Evolutionary conservation across 163 green algal species (phyloP).

Genomic region (Coccomyxa subellipsoidea): DNA sequence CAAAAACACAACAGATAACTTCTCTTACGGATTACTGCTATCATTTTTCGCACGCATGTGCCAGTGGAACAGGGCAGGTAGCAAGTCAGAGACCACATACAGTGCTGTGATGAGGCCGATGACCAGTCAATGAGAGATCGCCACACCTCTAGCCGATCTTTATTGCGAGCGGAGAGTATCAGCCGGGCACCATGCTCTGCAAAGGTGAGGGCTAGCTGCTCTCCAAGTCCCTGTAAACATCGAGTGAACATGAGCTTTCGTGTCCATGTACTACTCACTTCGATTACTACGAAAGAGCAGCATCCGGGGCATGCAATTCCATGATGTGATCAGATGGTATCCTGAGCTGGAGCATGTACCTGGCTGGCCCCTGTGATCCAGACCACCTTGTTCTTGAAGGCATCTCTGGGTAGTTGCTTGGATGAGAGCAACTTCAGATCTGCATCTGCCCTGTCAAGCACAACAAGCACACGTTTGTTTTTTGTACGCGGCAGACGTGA

Average conservation of each 20-base stretch:
- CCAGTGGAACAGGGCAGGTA: too few relatives aligned
- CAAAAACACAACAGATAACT: not conserved
- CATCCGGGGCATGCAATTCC: too few relatives aligned
- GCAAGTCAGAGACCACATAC: too few relatives aligned
- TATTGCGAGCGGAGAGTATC: slow-evolving; percentile 70
- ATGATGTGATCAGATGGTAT: too few relatives aligned
- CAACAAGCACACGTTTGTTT: too few relatives aligned
- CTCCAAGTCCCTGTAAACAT: slow-evolving; percentile 55
- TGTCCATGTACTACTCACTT: too few relatives aligned
- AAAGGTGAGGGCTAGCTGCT: slow-evolving; percentile 57
- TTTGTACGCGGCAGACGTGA: too few relatives aligned
- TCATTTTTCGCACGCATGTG: too few relatives aligned
- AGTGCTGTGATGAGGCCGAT: not conserved
- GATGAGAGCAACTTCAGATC: slow-evolving; percentile 55
- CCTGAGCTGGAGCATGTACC: too few relatives aligned
- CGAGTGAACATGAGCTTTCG: not conserved
- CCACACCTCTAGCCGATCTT: slow-evolving; percentile 49
- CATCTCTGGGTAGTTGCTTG: slow-evolving; percentile 15
- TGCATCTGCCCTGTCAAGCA: slow-evolving; percentile 51
- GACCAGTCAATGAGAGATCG: not conserved
- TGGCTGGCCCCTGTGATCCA: slow-evolving; percentile 81
- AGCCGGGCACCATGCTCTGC: slow-evolving; percentile 54
- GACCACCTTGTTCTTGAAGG: slow-evolving; percentile 70
- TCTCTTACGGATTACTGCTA: too few relatives aligned
- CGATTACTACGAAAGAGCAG: too few relatives aligned